These are phyloP conservation scores for Leavenworthia alabamica DNA, from an alignment of 345 rosid species.

Conservation along the genomic window DNA sequence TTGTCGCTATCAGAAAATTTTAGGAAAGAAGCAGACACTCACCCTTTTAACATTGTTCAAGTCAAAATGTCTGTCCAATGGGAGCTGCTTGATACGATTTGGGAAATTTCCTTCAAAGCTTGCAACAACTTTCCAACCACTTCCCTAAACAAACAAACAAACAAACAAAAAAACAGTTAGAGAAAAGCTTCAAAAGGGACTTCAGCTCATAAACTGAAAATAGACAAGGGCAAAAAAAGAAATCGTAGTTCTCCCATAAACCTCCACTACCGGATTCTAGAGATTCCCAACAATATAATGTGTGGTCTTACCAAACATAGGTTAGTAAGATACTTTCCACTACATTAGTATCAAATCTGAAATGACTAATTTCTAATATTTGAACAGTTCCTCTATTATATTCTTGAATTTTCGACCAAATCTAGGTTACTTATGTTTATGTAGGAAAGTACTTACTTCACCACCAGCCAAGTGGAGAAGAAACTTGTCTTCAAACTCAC, in stretches of 20 bases:
- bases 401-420: too few relatives aligned
- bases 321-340: slow-evolving; percentile 2
- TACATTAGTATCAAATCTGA: slow-evolving; percentile 1
- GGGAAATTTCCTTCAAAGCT: slow-evolving; percentile 98
- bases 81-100: slow-evolving; percentile 88
- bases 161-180: not conserved
- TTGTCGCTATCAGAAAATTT: not conserved
- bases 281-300: not conserved
- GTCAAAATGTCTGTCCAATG: slow-evolving; percentile 93
- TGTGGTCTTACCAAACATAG: not conserved
- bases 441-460: slow-evolving; percentile 83
- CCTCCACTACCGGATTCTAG: not conserved
- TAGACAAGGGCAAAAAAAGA: not conserved
- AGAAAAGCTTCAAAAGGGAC: not conserved
- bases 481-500: slow-evolving; percentile 98
- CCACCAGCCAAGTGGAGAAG: slow-evolving; percentile 84
- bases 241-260: not conserved
- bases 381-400: not conserved
- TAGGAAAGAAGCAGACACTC: slow-evolving; percentile 25
- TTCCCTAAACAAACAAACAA: slow-evolving; percentile 71
- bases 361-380: slow-evolving; percentile 14
- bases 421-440: too few relatives aligned
- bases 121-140: slow-evolving; percentile 98
- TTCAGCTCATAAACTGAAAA: slow-evolving; percentile 4
- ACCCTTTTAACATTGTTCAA: slow-evolving; percentile 91